Conservation (phyloP, 2,329 filamentous ascomycete species). For the Pochonia chlamydosporia region DNA sequence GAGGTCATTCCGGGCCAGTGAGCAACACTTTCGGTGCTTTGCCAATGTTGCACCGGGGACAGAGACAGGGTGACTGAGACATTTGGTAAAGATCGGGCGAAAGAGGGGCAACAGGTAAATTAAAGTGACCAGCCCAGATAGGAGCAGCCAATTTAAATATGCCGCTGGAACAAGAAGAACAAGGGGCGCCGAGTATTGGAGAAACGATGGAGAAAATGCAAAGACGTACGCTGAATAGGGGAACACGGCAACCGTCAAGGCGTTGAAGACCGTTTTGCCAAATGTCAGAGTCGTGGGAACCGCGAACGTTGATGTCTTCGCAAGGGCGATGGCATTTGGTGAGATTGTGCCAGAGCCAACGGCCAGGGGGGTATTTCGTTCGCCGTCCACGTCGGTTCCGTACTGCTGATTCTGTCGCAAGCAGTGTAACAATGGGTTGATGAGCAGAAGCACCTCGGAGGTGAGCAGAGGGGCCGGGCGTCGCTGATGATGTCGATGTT, state of each 20-base stretch:
- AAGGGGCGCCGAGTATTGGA: background rate
- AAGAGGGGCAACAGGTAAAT: background rate
- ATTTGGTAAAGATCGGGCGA: background rate
- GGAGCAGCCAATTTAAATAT: constrained; percentile 2
- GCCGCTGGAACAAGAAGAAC: background rate
- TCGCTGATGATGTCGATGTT: too few relatives aligned
- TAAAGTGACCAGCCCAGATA: background rate
- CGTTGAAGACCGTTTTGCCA: background rate
- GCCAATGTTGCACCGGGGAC: too few relatives aligned
- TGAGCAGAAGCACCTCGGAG: too few relatives aligned
- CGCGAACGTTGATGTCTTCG: constrained; percentile 1
- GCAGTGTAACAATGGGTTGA: too few relatives aligned
- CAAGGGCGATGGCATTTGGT: constrained; percentile 10
- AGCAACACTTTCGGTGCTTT: too few relatives aligned
- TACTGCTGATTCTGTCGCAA: too few relatives aligned
- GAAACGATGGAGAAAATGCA: background rate
- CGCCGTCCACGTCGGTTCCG: too few relatives aligned
- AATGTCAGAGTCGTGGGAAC: background rate
- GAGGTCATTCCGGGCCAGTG: constrained; percentile 5
- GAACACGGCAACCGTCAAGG: background rate
- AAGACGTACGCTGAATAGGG: background rate
- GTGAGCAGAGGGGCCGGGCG: too few relatives aligned
- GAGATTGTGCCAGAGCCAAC: background rate
- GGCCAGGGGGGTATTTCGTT: too few relatives aligned
- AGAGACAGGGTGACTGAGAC: too few relatives aligned